Conservation (phyloP, 2,329 filamentous ascomycete species). For the Talaromyces amestolkiae region DNA sequence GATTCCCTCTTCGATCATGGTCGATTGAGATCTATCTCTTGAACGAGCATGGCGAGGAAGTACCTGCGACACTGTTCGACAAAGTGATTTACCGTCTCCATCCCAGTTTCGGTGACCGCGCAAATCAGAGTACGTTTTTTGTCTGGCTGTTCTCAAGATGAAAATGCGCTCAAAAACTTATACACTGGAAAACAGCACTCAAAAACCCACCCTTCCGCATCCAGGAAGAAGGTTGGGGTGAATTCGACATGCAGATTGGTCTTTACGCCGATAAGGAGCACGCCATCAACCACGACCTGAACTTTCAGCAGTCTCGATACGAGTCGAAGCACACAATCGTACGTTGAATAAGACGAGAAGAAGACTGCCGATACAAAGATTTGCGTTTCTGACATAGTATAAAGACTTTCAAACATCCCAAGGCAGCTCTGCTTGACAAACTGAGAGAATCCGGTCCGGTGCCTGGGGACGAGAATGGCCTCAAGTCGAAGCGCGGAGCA, state of each 20-base stretch:
- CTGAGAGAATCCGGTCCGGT: conserved; percentile 83
- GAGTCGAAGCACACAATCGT: conserved; percentile 76
- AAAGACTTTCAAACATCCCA: conserved; percentile 85
- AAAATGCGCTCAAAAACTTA: neutral
- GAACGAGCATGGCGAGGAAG: conserved; percentile 80
- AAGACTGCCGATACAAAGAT: too few species aligned
- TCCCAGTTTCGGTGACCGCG: conserved; percentile 80
- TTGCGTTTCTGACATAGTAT: neutral
- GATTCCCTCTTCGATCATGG: conserved; percentile 92
- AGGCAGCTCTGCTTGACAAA: conserved; percentile 73
- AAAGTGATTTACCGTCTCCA: conserved; percentile 92
- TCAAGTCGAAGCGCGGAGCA: conserved; percentile 61
- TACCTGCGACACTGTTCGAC: conserved; percentile 80
- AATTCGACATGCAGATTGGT: conserved; percentile 92
- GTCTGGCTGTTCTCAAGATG: neutral
- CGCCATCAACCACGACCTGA: conserved; percentile 79
- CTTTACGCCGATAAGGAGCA: conserved; percentile 87
- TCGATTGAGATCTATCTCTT: conserved; percentile 80
- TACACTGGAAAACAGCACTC: conserved; percentile 59
- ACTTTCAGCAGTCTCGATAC: conserved; percentile 79
- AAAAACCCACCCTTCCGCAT: conserved; percentile 84
- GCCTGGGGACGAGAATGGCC: conserved; percentile 66
- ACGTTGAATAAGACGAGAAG: conserved; percentile 32
- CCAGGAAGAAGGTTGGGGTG: conserved; percentile 94
- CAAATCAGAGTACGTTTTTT: conserved; percentile 71